Conservation (phyloP, 192 early-diverging fungal genomes). For the Umbelopsis vinacea region DNA sequence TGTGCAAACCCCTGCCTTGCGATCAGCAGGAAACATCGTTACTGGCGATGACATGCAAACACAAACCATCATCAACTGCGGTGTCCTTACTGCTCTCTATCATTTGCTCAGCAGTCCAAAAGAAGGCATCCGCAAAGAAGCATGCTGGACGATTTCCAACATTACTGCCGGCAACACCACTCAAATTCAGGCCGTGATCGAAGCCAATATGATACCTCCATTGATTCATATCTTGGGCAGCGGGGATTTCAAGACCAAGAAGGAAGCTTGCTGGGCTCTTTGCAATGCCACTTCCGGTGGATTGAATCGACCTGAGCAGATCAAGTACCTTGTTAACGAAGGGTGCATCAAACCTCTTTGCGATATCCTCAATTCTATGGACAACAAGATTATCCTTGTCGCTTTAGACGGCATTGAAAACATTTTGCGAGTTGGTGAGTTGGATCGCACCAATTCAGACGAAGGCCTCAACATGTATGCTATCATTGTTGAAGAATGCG, state of each 20-base stretch:
- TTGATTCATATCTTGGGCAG: conserved; percentile 42
- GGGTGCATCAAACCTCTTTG: conserved; percentile 56
- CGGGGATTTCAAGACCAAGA: conserved; percentile 49
- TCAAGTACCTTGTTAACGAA: conserved; percentile 45
- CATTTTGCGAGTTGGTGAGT: conserved; percentile 52
- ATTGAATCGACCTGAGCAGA: conserved; percentile 42
- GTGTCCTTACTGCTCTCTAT: conserved; percentile 58
- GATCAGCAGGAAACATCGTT: conserved; percentile 81
- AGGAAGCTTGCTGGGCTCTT: conserved; percentile 59
- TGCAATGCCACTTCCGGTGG: conserved; percentile 50
- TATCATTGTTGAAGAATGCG: conserved; percentile 52
- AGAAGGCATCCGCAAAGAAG: conserved; percentile 51
- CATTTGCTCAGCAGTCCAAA: conserved; percentile 49
- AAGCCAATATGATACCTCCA: conserved; percentile 48
- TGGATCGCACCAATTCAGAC: conserved; percentile 29
- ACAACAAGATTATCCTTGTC: conserved; percentile 47
- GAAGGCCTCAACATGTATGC: conserved; percentile 45
- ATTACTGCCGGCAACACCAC: conserved; percentile 50
- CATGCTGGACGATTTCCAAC: conserved; percentile 60
- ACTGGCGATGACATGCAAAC: conserved; percentile 83
- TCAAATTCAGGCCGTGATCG: conserved; percentile 54
- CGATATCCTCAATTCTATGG: conserved; percentile 48
- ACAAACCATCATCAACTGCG: conserved; percentile 73
- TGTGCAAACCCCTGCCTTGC: conserved; percentile 77
- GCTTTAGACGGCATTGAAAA: conserved; percentile 53